Conservation (phyloP, 1,139 yeast species). For the Yamadazyma dushanensis region DNA sequence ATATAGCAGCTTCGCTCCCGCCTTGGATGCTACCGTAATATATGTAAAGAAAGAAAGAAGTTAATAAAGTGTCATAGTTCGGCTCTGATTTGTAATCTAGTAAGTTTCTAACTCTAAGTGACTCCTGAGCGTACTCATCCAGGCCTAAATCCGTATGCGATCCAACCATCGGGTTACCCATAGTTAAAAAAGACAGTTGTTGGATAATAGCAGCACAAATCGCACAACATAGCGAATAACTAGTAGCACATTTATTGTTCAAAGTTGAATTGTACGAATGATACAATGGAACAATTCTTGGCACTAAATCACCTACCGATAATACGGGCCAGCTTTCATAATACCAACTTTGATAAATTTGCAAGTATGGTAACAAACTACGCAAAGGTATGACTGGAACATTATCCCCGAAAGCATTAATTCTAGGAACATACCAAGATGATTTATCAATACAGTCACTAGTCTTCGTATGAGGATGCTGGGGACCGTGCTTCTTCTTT, state of each 20-base stretch:
- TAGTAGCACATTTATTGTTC: constrained; percentile 24
- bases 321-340: constrained; percentile 46
- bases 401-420: constrained; percentile 16
- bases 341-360: constrained; percentile 42
- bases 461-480: constrained; percentile 33
- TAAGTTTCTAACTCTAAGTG: constrained; percentile 28
- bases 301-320: constrained; percentile 33
- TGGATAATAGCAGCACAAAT: constrained; percentile 36
- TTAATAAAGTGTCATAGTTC: constrained; percentile 29
- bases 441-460: constrained; percentile 23
- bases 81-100: constrained; percentile 30
- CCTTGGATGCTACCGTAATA: constrained; percentile 34
- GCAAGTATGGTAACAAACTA: constrained; percentile 29
- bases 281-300: constrained; percentile 18
- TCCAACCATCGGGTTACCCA: constrained; percentile 24
- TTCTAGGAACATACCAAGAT: constrained; percentile 16
- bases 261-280: constrained; percentile 19
- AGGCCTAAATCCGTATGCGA: constrained; percentile 23
- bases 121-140: constrained; percentile 28
- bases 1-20: constrained; percentile 28
- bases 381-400: constrained; percentile 19
- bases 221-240: constrained; percentile 37
- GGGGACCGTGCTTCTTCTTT: constrained; percentile 42
- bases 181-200: constrained; percentile 32
- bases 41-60: constrained; percentile 40